A percentile compares a stretch with the other conserved stretches of the same genome.
phyloP scores from a whole-genome alignment of 2,329 filamentous ascomycete species.

The Ophiostoma ulmi region DNA sequence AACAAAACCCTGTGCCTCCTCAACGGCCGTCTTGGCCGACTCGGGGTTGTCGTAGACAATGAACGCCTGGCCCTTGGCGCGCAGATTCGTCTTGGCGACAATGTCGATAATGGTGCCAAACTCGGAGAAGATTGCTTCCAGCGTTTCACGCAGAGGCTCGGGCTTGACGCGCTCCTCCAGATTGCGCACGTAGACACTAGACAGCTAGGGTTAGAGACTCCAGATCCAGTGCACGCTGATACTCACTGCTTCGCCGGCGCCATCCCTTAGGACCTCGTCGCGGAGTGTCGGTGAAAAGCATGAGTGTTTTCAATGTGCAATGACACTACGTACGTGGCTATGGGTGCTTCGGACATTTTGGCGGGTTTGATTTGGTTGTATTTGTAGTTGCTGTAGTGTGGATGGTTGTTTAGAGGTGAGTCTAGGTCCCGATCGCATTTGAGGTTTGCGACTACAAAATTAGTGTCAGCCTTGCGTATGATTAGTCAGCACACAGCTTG shows the following conservation, averaged over 20 bases:
- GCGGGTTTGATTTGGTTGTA: not conserved
- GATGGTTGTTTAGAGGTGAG: not conserved
- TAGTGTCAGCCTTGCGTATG: slow-evolving; percentile 2
- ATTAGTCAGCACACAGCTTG: not conserved
- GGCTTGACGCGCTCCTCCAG: slow-evolving; percentile 89
- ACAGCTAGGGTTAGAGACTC: not conserved
- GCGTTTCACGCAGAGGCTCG: slow-evolving; percentile 65
- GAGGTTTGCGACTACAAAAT: not conserved
- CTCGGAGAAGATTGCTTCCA: slow-evolving; percentile 76
- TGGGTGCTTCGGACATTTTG: slow-evolving; percentile 40
- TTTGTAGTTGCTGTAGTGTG: not conserved
- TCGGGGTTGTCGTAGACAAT: slow-evolving; percentile 82
- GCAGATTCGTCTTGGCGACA: slow-evolving; percentile 71
- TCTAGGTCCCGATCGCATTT: not conserved
- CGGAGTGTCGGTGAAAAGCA: slow-evolving; percentile 47
- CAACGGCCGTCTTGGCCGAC: slow-evolving; percentile 73
- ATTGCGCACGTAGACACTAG: slow-evolving; percentile 68
- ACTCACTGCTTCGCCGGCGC: slow-evolving; percentile 6
- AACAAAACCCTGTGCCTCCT: slow-evolving; percentile 87
- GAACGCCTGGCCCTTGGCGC: slow-evolving; percentile 93
- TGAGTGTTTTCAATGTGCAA: slow-evolving; percentile 46
- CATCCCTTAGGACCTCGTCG: slow-evolving; percentile 23
- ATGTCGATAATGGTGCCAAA: slow-evolving; percentile 77
- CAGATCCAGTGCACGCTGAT: not conserved
- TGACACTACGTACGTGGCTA: slow-evolving; percentile 65